A percentile compares a stretch with the other conserved stretches of the same genome.
phyloP scores from a whole-genome alignment of 179 eudicot genomes.

The Heliamphora ciliata region DNA sequence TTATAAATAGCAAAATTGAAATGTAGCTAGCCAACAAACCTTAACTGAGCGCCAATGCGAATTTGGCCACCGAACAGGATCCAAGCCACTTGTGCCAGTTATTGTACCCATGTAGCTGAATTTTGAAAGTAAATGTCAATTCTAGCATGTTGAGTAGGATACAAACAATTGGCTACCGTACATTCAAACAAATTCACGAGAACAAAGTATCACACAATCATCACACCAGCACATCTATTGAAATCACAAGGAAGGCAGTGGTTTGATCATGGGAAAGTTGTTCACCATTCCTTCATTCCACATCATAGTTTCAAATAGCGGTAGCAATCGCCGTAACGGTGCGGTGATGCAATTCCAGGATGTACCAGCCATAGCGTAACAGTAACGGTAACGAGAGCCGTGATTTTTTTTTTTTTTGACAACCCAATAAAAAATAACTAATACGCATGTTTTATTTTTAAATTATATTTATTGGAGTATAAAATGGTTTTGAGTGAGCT shows the following conservation, averaged over 20 bases:
- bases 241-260: background rate
- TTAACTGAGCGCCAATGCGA: constrained; percentile 70
- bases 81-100: constrained; percentile 56
- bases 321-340: too few species aligned
- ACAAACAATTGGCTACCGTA: too few species aligned
- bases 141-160: background rate
- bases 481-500: too few species aligned
- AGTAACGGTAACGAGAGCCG: too few species aligned
- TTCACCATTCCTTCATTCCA: too few species aligned
- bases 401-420: too few species aligned
- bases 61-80: constrained; percentile 56
- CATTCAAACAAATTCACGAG: background rate
- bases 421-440: too few species aligned
- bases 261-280: background rate
- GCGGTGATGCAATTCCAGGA: too few species aligned
- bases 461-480: too few species aligned
- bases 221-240: background rate
- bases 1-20: background rate
- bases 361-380: too few species aligned
- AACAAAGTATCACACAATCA: background rate
- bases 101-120: constrained; percentile 65
- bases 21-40: constrained; percentile 23
- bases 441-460: too few species aligned
- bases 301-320: background rate
- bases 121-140: constrained; percentile 2